These are phyloP conservation scores for Sabuloglossum arenarium DNA, from an alignment of 495 filamentous ascomycete genomes.

Conservation along the genomic window DNA sequence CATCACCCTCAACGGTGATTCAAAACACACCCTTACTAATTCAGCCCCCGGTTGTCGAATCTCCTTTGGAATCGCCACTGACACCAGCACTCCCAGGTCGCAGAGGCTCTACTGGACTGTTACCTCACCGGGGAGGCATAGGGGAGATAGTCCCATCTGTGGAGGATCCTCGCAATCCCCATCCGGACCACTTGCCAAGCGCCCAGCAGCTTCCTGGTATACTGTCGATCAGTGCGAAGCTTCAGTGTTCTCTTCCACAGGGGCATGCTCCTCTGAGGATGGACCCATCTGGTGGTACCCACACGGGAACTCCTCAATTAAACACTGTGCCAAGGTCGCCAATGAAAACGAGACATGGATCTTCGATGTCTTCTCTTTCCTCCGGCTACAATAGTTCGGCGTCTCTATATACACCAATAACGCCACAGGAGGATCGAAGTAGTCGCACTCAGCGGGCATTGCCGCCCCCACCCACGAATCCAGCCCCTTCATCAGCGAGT, in stretches of 20 bases:
- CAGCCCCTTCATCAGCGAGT: not conserved
- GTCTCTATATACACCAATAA: not conserved
- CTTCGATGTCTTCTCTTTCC: not conserved
- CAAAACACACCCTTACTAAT: not conserved
- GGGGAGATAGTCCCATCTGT: not conserved
- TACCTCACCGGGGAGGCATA: not conserved
- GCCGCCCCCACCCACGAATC: not conserved
- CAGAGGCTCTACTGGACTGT: not conserved
- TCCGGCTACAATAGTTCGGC: not conserved
- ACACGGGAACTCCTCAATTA: not conserved
- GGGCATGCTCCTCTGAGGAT: not conserved
- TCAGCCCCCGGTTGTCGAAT: not conserved
- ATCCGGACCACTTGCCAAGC: not conserved
- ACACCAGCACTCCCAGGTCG: not conserved
- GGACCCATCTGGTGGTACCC: not conserved
- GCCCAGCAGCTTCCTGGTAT: not conserved
- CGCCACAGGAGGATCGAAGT: not conserved
- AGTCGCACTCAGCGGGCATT: not conserved
- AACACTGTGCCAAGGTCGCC: not conserved
- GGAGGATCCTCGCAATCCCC: not conserved
- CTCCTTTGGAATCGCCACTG: not conserved
- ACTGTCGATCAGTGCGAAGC: not conserved
- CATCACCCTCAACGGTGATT: not conserved
- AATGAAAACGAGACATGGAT: not conserved
- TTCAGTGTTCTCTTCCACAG: not conserved